Evolutionary conservation across 2,329 filamentous ascomycete species (phyloP), one percentile per base, ranked within the genome.

Genomic region (Seiridium unicorne): DNA sequence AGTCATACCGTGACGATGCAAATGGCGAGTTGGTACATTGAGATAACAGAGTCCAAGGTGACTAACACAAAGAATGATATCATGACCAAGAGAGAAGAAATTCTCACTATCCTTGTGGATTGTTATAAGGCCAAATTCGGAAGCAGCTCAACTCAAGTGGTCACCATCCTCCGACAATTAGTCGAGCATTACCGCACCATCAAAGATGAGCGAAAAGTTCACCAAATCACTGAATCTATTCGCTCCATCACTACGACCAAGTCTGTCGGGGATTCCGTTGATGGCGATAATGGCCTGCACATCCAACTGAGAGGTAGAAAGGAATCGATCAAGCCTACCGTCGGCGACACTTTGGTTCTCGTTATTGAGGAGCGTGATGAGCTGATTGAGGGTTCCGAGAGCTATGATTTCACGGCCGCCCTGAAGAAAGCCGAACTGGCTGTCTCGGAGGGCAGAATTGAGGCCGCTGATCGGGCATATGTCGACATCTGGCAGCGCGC

Each of bases 401-500:
- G 13, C 9, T 44, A n/a, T 26, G 53, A 55, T 32, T 44, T 55
- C 18, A 35, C n/a, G 3, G 31, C 18, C 10, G 32, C 26, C 35
- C 18, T 57, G 10, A 40, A 48, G 32, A 26, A 36, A n/a, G 42
- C 42, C 2, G 54, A 57, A 31, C n/a, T 31, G 31, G 35, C 31
- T 10, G 42, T 35, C 9, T 35, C 44, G 31, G 42, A 57, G 3
- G 32, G 34, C 10, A 18, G 38, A 13, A 55, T 61, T 61, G 71
- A 66, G 61, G 73, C 64, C n/a, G 79, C 79, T 0, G 80, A 83
- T 64, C 72, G 74, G 44, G 72, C 72, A 3, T 84, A 81, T 53
- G 74, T 83, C 13, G 77, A 82, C 60, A 73, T 81, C 4, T 84
- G 81, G 81, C 77, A 80, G 66, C 77, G 76, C n/a, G 71, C 79